Evolutionary conservation across 495 filamentous ascomycete species (phyloP).

Genomic region (Penicillium dipodomyicola): DNA sequence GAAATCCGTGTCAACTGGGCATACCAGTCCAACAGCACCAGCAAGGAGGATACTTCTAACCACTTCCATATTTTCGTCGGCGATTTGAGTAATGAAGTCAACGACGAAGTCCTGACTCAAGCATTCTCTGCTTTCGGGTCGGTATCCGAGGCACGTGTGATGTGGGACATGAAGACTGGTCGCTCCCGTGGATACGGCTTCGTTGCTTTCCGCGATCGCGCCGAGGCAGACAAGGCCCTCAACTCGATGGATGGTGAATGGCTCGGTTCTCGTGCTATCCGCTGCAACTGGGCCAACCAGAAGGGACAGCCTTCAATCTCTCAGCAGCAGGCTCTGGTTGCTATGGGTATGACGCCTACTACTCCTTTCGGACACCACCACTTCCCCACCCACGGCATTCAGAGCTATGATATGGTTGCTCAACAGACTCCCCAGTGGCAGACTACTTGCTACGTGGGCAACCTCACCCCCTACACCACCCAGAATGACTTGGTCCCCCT

Average conservation of each 20-base stretch:
- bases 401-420: slow-evolving; percentile 98
- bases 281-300: slow-evolving; percentile 99
- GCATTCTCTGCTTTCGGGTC: slow-evolving; percentile 96
- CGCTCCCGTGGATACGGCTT: slow-evolving; percentile 97
- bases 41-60: slow-evolving; percentile 96
- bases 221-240: slow-evolving; percentile 92
- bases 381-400: slow-evolving; percentile 93
- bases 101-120: slow-evolving; percentile 91
- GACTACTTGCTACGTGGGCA: slow-evolving; percentile 98
- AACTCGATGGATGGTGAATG: slow-evolving; percentile 99
- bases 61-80: slow-evolving; percentile 99
- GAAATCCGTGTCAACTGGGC: slow-evolving; percentile 99
- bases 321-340: slow-evolving; percentile 94
- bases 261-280: slow-evolving; percentile 96
- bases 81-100: slow-evolving; percentile 97
- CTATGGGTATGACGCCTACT: slow-evolving; percentile 98
- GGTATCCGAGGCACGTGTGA: slow-evolving; percentile 98
- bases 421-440: slow-evolving; percentile 98
- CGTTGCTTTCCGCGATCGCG: slow-evolving; percentile 93
- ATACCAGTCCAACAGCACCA: slow-evolving; percentile 91
- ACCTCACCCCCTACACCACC: slow-evolving; percentile 95
- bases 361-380: slow-evolving; percentile 96
- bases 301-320: slow-evolving; percentile 98
- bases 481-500: slow-evolving; percentile 93
- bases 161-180: slow-evolving; percentile 99